Evolutionary conservation across 805 yeast genomes (phyloP).

Genomic region (Nakazawaea laoshanensis): DNA sequence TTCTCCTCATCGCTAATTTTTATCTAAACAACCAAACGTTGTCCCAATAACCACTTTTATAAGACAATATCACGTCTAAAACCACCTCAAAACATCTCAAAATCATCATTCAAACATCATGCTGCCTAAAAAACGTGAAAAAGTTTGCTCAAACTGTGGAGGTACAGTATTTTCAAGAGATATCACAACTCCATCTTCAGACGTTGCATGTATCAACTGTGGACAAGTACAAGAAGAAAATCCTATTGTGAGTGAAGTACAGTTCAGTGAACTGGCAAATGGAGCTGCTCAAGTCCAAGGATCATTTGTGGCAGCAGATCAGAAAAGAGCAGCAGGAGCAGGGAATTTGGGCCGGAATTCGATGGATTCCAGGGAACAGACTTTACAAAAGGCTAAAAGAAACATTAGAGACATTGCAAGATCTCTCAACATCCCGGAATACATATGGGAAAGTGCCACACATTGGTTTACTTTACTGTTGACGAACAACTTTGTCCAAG

Average conservation of each 20-base stretch:
- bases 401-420: slow-evolving; percentile 74
- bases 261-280: slow-evolving; percentile 82
- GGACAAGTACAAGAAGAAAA: slow-evolving; percentile 87
- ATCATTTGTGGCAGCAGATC: slow-evolving; percentile 84
- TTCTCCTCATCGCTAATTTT: too few species aligned
- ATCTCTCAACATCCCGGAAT: slow-evolving; percentile 74
- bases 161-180: slow-evolving; percentile 45
- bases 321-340: slow-evolving; percentile 61
- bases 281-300: slow-evolving; percentile 98
- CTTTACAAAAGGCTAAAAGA: slow-evolving; percentile 74
- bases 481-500: slow-evolving; percentile 86
- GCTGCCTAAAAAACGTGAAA: slow-evolving; percentile 9
- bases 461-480: slow-evolving; percentile 88
- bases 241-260: slow-evolving; percentile 92
- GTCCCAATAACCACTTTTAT: too few species aligned
- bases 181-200: slow-evolving; percentile 55
- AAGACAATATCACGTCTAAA: not conserved
- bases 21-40: too few species aligned
- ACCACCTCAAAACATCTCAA: not conserved
- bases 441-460: slow-evolving; percentile 76
- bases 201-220: slow-evolving; percentile 72
- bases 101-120: too few species aligned
- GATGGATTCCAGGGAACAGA: slow-evolving; percentile 82
- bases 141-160: slow-evolving; percentile 39
- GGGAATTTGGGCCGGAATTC: slow-evolving; percentile 66